Evolutionary conservation across 805 yeast genomes (phyloP), one percentile per base, ranked within the genome.

Genomic region (Cyberlindnera galapagoensis): DNA sequence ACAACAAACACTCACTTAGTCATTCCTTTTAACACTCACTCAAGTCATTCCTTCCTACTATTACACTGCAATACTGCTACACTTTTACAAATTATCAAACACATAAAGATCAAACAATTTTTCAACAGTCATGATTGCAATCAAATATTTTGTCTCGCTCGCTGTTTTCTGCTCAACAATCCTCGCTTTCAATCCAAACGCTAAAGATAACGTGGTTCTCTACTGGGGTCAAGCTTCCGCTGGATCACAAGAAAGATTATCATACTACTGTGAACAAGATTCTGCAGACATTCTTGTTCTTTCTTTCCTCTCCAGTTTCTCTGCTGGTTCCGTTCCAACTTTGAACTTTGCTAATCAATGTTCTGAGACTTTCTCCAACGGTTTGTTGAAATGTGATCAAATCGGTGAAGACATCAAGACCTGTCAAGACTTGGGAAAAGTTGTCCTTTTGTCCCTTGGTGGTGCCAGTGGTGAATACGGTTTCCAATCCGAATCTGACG

Each of bases 211-310:
- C 43, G 73, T 85, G 23, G 95, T 80, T 15, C 66, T 82, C 7
- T 86, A 86, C 60, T 86, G 95, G 95, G 95, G 96, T 33, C 95
- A 86, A 59, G 72, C 74, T 47, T 75, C 90, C 11, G 77, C 71
- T n/a, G 84, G 84, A 7, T 51, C 65, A 9, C 77, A 73, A 45
- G 59, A 61, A 35, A 40, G 52, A 3, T 36, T 62, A 19, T 53
- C 63, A 38, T 57, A 65, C 29, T 84, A 84, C 63, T 86, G 96
- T 66, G 62, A 65, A 37, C 65, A 75, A 31, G 71, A 74, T 34
- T 68, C 74, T 29, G 86, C 83, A 17, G 94, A 84, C 46, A 75
- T 83, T 33, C 64, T 80, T 35, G 51, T 87, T 9, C 51, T 87
- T 21, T 72, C 96, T 2, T 88, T 88, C 59, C 56, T 87, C 49